A percentile compares a stretch with the other conserved stretches of the same genome.
These are phyloP conservation scores for Tolypocladium guangdongense DNA, from an alignment of 2,329 filamentous ascomycete species.

Conservation along the genomic window DNA sequence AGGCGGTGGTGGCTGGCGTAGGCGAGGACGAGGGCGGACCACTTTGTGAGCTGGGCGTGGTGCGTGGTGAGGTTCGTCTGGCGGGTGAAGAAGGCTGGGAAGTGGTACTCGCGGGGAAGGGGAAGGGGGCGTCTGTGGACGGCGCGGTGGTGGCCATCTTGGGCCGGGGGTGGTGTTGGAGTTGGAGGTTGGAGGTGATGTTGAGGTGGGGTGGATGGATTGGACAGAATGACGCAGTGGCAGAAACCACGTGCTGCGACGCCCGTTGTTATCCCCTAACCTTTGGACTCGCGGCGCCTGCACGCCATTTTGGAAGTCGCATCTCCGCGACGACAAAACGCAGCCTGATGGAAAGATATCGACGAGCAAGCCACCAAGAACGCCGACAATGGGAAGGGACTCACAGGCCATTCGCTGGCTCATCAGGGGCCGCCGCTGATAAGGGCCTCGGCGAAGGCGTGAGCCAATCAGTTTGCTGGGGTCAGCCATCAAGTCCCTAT, in stretches of 20 bases:
- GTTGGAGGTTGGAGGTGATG: neutral
- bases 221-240: neutral
- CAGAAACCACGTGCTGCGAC: neutral
- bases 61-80: conserved; percentile 65
- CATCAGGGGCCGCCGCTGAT: too few relatives aligned
- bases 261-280: too few relatives aligned
- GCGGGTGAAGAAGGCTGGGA: conserved; percentile 77
- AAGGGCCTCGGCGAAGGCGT: neutral
- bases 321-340: too few relatives aligned
- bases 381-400: too few relatives aligned
- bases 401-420: neutral
- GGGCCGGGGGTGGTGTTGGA: neutral
- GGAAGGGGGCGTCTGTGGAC: conserved; percentile 25
- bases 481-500: neutral
- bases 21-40: conserved; percentile 72
- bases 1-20: conserved; percentile 73
- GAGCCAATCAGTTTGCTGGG: neutral
- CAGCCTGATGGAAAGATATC: too few relatives aligned
- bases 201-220: neutral
- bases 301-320: too few relatives aligned
- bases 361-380: neutral
- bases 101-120: conserved; percentile 56
- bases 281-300: too few relatives aligned
- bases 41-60: conserved; percentile 69
- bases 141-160: neutral